Conservation (phyloP, 805 yeast species). For the Grigorovia jiainica region DNA sequence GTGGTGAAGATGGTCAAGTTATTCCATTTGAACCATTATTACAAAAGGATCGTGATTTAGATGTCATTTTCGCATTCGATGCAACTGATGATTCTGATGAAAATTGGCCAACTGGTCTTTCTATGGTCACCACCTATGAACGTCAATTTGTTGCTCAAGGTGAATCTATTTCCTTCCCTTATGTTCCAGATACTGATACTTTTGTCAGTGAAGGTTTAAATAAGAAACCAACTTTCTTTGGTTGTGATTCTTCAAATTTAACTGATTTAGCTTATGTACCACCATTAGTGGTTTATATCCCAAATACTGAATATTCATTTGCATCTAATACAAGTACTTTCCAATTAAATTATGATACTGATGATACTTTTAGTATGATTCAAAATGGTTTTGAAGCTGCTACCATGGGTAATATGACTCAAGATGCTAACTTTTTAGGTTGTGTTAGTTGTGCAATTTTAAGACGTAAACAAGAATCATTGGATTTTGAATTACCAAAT, state of each 20-base stretch:
- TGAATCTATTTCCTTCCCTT: conserved; percentile 59
- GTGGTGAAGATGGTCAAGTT: conserved; percentile 60
- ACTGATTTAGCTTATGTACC: conserved; percentile 49
- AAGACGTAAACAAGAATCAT: conserved; percentile 67
- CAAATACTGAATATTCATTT: conserved; percentile 59
- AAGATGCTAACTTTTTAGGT: conserved; percentile 58
- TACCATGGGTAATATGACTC: conserved; percentile 54
- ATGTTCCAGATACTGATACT: conserved; percentile 62
- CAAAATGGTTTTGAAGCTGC: conserved; percentile 67
- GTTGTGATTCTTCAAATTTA: conserved; percentile 61
- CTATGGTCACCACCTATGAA: conserved; percentile 45
- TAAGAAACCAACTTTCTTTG: conserved; percentile 72
- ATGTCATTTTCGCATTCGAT: conserved; percentile 55
- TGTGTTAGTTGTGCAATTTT: conserved; percentile 80
- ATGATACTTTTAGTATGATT: conserved; percentile 50
- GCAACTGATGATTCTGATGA: conserved; percentile 54
- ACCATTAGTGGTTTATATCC: conserved; percentile 69
- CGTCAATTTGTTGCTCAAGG: conserved; percentile 50
- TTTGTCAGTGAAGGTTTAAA: conserved; percentile 54
- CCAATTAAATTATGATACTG: conserved; percentile 49
- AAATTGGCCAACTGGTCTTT: conserved; percentile 59
- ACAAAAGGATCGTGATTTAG: conserved; percentile 50
- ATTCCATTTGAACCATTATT: conserved; percentile 54
- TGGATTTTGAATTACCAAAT: conserved; percentile 45
- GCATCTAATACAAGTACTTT: conserved; percentile 64